phyloP scores from a whole-genome alignment of 1,284 basidiomycete genomes.

The Spongispora temasekensis region DNA sequence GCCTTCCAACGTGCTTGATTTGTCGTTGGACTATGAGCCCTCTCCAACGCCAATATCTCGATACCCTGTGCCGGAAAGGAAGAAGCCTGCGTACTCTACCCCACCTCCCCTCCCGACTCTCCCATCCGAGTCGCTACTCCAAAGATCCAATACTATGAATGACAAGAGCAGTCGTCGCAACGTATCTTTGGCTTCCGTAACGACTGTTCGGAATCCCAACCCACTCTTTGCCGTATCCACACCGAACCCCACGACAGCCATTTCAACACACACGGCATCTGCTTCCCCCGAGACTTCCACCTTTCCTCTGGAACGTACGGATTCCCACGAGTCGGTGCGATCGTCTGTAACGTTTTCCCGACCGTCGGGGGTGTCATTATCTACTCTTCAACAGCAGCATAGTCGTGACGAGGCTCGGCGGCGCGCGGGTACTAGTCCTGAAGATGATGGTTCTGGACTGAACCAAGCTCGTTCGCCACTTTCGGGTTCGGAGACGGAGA shows the following conservation, averaged over 20 bases:
- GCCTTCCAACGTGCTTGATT: conserved; percentile 35
- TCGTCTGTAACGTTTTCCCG: conserved; percentile 61
- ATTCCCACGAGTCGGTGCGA: conserved; percentile 46
- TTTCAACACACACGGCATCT: conserved; percentile 66
- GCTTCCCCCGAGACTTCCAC: conserved; percentile 42
- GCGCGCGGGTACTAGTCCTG: conserved; percentile 34
- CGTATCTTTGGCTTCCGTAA: conserved; percentile 48
- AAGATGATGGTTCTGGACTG: conserved; percentile 28
- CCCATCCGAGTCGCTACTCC: conserved; percentile 54
- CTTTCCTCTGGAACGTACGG: conserved; percentile 45
- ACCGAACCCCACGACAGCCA: conserved; percentile 63
- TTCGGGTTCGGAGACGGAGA: conserved; percentile 59
- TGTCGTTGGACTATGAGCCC: conserved; percentile 59
- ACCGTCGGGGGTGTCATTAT: conserved; percentile 56
- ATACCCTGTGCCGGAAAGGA: conserved; percentile 37
- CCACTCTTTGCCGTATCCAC: conserved; percentile 49
- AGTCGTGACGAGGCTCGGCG: conserved; percentile 44
- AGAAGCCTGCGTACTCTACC: conserved; percentile 48
- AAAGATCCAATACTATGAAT: conserved; percentile 29
- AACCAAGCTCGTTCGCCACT: conserved; percentile 34
- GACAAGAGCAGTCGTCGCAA: conserved; percentile 45
- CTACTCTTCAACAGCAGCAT: conserved; percentile 54
- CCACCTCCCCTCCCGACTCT: conserved; percentile 60
- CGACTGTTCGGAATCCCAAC: conserved; percentile 53
- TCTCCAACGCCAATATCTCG: conserved; percentile 64